Evolutionary conservation across 192 early-diverging fungal genomes (phyloP), one percentile per base, ranked within the genome.

Genomic region (Backusella liffmaniae): DNA sequence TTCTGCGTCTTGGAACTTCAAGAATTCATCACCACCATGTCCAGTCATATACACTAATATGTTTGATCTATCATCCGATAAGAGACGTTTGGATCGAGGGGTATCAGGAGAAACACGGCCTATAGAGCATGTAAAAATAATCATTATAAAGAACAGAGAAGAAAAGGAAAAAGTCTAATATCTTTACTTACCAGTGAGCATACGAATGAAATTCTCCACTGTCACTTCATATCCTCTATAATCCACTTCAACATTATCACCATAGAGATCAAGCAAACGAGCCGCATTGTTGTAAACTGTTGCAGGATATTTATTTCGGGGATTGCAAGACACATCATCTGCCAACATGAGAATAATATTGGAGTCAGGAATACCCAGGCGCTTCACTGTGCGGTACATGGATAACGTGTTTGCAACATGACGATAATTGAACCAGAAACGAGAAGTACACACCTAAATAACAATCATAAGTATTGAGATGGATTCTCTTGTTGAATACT

Each of bases 371-470:
- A 99, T 99, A 29, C 98, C 98, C 34, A 99, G 89, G 30, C 96
- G 90, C 76, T 99, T 98, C 32, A 99, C 96, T 8, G 96, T 98
- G n/a, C 95, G 91, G 85, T 99, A 99, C 87, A 99, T 97, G 21
- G 97, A 97, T 30, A 99, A 86, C 9, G 97, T 96, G 80, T 99
- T 99, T 79, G 98, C 97, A 66, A 98, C 97, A 83, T 99, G 98
- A 15, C 96, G 86, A 84, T 99, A 99, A 84, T 99, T 99, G 89
- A 99, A 98, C 98, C 98, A 99, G 84, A 97, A 99, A 8, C 98
- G 91, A 13, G 98, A 99, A 3, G 98, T 97, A 86, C 95, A 95
- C 30, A 97, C 94, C 92, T 94, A 72, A 71, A 49, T 8, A 49
- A 8, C 12, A 1, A 16, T 4, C 0, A n/a, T 10, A 21, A 68